These are phyloP conservation scores for Stentor coeruleus DNA, from an alignment of 73 alveolate species.

Conservation along the genomic window DNA sequence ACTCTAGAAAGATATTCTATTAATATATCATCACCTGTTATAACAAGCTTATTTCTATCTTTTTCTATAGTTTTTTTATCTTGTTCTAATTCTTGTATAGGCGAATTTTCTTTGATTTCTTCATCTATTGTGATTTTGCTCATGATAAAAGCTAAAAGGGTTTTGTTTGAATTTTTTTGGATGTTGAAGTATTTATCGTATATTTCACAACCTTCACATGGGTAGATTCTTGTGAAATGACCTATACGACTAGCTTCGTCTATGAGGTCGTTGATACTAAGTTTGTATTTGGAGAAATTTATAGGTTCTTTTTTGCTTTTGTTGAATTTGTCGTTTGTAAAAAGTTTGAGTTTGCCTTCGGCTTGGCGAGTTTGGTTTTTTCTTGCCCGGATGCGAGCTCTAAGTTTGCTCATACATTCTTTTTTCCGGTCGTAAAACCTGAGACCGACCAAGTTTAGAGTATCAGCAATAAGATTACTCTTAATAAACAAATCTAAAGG, in stretches of 20 bases:
- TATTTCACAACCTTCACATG: conserved; percentile 40
- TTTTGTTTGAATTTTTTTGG: conserved; percentile 39
- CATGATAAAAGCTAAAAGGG: conserved; percentile 37
- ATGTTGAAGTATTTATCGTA: conserved; percentile 48
- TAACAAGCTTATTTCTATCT: conserved; percentile 25
- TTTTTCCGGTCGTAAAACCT: conserved; percentile 46
- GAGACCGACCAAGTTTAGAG: conserved; percentile 77
- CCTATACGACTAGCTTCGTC: conserved; percentile 50
- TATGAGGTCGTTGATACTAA: conserved; percentile 30
- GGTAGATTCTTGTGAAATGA: conserved; percentile 59
- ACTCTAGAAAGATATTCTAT: conserved; percentile 61
- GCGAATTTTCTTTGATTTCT: not conserved
- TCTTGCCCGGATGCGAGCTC: conserved; percentile 38
- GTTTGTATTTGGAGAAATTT: not conserved
- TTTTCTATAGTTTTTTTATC: not conserved
- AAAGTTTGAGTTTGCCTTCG: not conserved
- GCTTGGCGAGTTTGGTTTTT: not conserved
- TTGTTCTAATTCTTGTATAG: not conserved
- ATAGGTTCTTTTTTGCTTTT: not conserved
- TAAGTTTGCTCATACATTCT: conserved; percentile 51
- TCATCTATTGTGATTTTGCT: not conserved
- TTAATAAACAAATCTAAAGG: conserved; percentile 84
- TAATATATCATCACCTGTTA: conserved; percentile 70
- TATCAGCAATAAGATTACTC: conserved; percentile 72
- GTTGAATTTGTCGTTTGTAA: not conserved